phyloP scores from a whole-genome alignment of 805 yeast genomes.

The Candida silvicultrix region DNA sequence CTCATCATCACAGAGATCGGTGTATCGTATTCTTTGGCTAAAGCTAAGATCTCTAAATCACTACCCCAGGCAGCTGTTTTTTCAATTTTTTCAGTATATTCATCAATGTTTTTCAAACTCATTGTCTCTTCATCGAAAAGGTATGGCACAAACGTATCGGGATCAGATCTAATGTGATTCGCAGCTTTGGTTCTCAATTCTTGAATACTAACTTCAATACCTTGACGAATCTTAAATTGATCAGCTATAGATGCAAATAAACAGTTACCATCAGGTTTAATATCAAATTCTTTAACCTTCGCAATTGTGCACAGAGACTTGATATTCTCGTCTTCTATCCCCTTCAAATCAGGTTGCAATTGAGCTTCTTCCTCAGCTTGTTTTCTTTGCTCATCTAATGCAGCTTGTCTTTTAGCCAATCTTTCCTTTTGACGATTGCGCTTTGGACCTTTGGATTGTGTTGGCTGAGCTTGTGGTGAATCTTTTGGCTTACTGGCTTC shows the following conservation, averaged over 20 bases:
- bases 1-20: constrained; percentile 75
- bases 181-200: constrained; percentile 64
- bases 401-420: constrained; percentile 69
- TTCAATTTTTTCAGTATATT: constrained; percentile 62
- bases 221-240: constrained; percentile 57
- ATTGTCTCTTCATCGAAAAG: constrained; percentile 74
- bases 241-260: constrained; percentile 80
- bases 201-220: constrained; percentile 29
- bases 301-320: constrained; percentile 42
- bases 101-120: constrained; percentile 54
- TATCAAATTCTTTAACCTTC: constrained; percentile 54
- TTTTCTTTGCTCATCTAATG: constrained; percentile 49
- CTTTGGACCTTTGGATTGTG: constrained; percentile 34
- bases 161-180: constrained; percentile 53
- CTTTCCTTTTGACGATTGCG: constrained; percentile 84
- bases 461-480: constrained; percentile 8
- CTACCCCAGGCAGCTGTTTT: constrained; percentile 95
- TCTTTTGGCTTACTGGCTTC: constrained; percentile 5
- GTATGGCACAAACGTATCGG: constrained; percentile 73
- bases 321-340: constrained; percentile 66
- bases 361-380: constrained; percentile 72
- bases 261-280: constrained; percentile 92
- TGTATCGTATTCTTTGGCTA: constrained; percentile 62
- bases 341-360: constrained; percentile 56
- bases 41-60: constrained; percentile 83